Evolutionary conservation across 2,329 filamentous ascomycete genomes (phyloP), one percentile per base, ranked within the genome.

Genomic region (Aureobasidium sp.): DNA sequence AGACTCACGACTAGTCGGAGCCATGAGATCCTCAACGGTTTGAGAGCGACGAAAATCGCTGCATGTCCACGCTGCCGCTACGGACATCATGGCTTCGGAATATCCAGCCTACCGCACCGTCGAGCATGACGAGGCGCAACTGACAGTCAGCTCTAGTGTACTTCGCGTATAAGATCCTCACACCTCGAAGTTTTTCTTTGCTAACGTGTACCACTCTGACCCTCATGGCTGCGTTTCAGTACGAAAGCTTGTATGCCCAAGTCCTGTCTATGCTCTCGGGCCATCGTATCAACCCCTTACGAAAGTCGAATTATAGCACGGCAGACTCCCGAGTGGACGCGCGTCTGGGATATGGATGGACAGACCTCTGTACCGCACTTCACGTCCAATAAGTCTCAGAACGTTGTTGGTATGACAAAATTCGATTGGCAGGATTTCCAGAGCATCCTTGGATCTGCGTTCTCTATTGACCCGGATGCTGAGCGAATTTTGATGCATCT

Each of bases 61-160:
- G 39, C 53, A 56, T 45, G 31, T 14, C 29, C n/a, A 31, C 20
- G 53, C 53, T 56, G 53, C 27, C 39, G 53, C 39, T 56, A 45
- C 53, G 53, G 53, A 56, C 39, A 36, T 27, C 39, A 56, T 39
- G 25, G 37, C 29, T 45, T 34, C 53, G 41, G 41, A 34, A 4
- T 34, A 22, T 17, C 29, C 42, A 34, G n/a, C 53, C 39, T 56
- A 56, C 39, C 53, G 53, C 27, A 45, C 15, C 39, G 36, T 56
- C 25, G 20, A 11, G 29, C 25, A 56, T n/a, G 25, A 45, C 14
- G 53, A 31, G 37, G 41, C 41, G 53, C 12, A 34, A 45, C 8
- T 56, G 39, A 44, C 53, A 45, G 53, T 56, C 53, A 56, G 53
- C 53, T 56, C 53, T 56, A 56, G 53, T n/a, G 45, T 56, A 39